Conservation (phyloP, 345 rosid genomes). For the Brassica carinata region DNA sequence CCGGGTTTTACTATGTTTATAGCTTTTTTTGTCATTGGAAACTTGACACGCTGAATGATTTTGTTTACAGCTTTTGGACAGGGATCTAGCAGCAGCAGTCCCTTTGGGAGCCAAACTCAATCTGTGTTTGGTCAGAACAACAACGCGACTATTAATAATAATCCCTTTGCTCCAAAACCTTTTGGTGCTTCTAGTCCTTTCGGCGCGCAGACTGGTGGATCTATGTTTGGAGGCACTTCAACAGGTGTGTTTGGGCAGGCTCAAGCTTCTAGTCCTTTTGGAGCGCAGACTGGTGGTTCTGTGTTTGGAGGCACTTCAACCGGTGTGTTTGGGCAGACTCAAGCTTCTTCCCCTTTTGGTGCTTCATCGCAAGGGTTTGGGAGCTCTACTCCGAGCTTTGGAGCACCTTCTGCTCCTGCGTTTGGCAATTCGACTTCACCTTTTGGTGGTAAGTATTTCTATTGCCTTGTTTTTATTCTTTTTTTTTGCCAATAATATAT, state of each 20-base stretch:
- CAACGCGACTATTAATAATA: slow-evolving; percentile 50
- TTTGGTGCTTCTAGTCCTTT: slow-evolving; percentile 70
- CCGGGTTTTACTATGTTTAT: too few species aligned
- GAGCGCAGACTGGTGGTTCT: slow-evolving; percentile 74
- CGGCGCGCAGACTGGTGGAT: slow-evolving; percentile 73
- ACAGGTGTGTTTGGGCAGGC: slow-evolving; percentile 84
- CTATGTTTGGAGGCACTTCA: slow-evolving; percentile 84
- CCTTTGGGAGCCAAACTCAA: slow-evolving; percentile 62
- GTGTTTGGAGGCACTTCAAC: slow-evolving; percentile 87
- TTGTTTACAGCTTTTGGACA: slow-evolving; percentile 74
- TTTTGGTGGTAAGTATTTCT: slow-evolving; percentile 67
- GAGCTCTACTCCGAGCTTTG: slow-evolving; percentile 59
- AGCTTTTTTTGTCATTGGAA: slow-evolving; percentile 1
- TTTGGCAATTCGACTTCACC: slow-evolving; percentile 68
- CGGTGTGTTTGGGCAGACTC: slow-evolving; percentile 79
- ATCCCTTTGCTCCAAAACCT: slow-evolving; percentile 76
- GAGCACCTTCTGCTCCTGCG: slow-evolving; percentile 68
- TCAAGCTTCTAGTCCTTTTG: slow-evolving; percentile 68
- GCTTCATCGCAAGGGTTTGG: slow-evolving; percentile 80
- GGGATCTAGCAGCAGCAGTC: slow-evolving; percentile 56
- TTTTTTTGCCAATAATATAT: background rate
- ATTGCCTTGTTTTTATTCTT: background rate
- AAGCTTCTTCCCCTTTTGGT: slow-evolving; percentile 77
- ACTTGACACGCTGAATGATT: slow-evolving; percentile 13
- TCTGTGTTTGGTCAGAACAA: slow-evolving; percentile 72